Percentiles rank a stretch among this genome's conserved stretches.
Evolutionary conservation across 1,284 basidiomycete genomes (phyloP).

Genomic region (Papiliotrema flavescens): DNA sequence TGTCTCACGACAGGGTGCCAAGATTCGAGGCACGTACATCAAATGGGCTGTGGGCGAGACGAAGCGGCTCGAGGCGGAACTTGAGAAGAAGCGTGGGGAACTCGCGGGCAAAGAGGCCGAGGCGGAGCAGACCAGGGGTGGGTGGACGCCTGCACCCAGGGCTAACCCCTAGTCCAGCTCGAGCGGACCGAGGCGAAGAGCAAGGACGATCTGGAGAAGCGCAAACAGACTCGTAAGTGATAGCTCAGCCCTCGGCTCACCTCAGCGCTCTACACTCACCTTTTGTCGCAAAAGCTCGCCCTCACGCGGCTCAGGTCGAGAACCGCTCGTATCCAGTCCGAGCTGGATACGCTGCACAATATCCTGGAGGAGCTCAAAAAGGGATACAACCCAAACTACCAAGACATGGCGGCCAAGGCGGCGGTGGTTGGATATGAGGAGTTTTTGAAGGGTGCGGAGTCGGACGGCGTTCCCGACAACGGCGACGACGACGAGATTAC

Average conservation of each 20-base stretch:
- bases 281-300: conserved; percentile 69
- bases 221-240: conserved; percentile 75
- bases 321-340: conserved; percentile 66
- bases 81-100: conserved; percentile 59
- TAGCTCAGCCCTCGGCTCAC: conserved; percentile 1
- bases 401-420: conserved; percentile 95
- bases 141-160: not conserved
- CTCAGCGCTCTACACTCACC: conserved; percentile 73
- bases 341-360: conserved; percentile 73
- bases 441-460: conserved; percentile 58
- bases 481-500: conserved; percentile 47
- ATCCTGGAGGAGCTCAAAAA: conserved; percentile 76
- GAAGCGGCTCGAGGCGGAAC: conserved; percentile 64
- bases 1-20: conserved; percentile 63
- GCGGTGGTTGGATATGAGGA: conserved; percentile 92
- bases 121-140: conserved; percentile 43
- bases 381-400: conserved; percentile 94
- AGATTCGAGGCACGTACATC: conserved; percentile 86
- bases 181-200: conserved; percentile 33
- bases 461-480: conserved; percentile 27
- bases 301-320: conserved; percentile 71
- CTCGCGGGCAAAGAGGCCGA: conserved; percentile 60
- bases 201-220: conserved; percentile 60
- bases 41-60: conserved; percentile 81
- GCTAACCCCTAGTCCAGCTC: conserved; percentile 19